phyloP scores from a whole-genome alignment of 768 basidiomycete species.

The Naganishia randhawae region DNA sequence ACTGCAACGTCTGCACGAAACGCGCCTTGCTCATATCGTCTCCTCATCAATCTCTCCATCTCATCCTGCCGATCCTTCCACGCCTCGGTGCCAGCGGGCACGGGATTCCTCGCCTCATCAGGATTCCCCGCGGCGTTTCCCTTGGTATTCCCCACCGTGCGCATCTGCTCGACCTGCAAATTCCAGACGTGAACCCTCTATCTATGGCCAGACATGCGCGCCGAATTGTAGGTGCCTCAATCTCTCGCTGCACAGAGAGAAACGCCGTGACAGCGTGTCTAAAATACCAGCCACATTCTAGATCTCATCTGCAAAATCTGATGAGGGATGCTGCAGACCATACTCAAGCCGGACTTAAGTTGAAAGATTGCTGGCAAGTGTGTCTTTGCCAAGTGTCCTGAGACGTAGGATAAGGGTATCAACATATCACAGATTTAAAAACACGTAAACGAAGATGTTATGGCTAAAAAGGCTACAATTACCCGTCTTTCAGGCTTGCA shows the following conservation, averaged over 20 bases:
- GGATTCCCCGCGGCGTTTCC: slow-evolving; percentile 79
- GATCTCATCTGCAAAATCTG: too few species aligned
- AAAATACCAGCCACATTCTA: too few species aligned
- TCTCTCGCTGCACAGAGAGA: too few species aligned
- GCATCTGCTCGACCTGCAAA: slow-evolving; percentile 61
- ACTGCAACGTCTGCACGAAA: slow-evolving; percentile 33
- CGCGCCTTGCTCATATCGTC: slow-evolving; percentile 55
- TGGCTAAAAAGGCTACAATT: neutral
- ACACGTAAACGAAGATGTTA: neutral
- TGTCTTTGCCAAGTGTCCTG: too few species aligned
- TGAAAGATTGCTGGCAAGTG: too few species aligned
- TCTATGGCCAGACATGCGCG: too few species aligned
- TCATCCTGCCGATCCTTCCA: slow-evolving; percentile 75
- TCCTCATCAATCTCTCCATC: slow-evolving; percentile 82
- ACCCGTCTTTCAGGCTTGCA: neutral
- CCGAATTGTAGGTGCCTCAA: too few species aligned
- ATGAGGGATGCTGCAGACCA: too few species aligned
- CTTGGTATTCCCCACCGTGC: slow-evolving; percentile 70
- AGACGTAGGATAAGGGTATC: too few species aligned
- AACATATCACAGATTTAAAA: neutral
- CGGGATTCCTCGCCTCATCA: slow-evolving; percentile 74
- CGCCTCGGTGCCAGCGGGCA: slow-evolving; percentile 73
- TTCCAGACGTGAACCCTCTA: too few species aligned
- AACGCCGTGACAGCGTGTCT: too few species aligned
- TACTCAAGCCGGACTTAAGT: too few species aligned